phyloP scores from a whole-genome alignment of 2,329 filamentous ascomycete genomes.

The Dactylellina haptotyla region DNA sequence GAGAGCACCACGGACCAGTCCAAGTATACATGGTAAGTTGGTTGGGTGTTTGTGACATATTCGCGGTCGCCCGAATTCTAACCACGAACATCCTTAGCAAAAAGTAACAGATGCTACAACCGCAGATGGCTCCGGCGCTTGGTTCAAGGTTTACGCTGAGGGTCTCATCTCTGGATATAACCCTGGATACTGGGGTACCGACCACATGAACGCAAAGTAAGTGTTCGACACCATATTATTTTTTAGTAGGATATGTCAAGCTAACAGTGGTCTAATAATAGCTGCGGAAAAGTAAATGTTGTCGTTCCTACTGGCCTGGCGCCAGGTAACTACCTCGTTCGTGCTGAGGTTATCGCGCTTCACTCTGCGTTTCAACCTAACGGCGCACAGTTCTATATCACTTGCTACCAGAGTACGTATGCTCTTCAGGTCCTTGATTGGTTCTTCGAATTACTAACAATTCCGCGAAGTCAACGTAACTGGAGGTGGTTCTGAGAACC shows the following conservation, averaged over 20 bases:
- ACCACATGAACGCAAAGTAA: constrained; percentile 61
- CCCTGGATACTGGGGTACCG: constrained; percentile 66
- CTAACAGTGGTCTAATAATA: constrained; percentile 6
- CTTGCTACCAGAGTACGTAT: constrained; percentile 35
- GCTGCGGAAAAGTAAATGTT: constrained; percentile 62
- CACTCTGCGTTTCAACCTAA: constrained; percentile 63
- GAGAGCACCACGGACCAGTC: constrained; percentile 68
- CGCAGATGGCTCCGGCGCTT: constrained; percentile 63
- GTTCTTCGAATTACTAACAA: constrained; percentile 3
- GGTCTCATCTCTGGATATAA: constrained; percentile 61
- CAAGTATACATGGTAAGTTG: constrained; percentile 65
- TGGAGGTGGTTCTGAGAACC: constrained; percentile 63
- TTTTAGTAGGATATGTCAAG: neutral
- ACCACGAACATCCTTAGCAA: constrained; percentile 18
- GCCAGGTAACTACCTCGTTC: constrained; percentile 68
- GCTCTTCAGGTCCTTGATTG: constrained; percentile 60
- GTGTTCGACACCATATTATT: neutral
- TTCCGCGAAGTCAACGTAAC: constrained; percentile 64
- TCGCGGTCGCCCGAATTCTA: neutral
- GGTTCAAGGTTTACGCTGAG: constrained; percentile 68
- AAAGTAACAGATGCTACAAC: constrained; percentile 65
- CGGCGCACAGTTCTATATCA: constrained; percentile 40
- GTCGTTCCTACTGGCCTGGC: constrained; percentile 66
- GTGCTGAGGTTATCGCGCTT: constrained; percentile 68
- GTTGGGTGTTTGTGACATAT: neutral